phyloP scores from a whole-genome alignment of 352 stramenopile species.

The Globisporangium rhizosaccharum region DNA sequence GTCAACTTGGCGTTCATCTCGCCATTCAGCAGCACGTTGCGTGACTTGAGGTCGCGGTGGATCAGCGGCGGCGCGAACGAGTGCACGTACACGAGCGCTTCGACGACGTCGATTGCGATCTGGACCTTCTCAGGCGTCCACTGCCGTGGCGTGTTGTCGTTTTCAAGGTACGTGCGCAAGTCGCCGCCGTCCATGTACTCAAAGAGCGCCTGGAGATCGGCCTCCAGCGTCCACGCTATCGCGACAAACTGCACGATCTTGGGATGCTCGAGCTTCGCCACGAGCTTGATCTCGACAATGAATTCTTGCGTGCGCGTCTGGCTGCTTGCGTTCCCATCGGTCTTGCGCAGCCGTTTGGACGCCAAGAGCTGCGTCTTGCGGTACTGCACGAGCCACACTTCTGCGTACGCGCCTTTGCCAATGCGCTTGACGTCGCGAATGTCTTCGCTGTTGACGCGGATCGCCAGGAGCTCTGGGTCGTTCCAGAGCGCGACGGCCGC shows the following conservation, averaged over 20 bases:
- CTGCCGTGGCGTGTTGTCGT: constrained; percentile 5
- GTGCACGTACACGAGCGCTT: neutral
- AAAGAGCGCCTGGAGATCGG: constrained; percentile 49
- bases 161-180: constrained; percentile 30
- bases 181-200: constrained; percentile 64
- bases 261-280: constrained; percentile 3
- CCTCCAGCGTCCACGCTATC: constrained; percentile 47
- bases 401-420: neutral
- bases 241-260: constrained; percentile 45
- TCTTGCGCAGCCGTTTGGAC: constrained; percentile 28
- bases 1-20: constrained; percentile 27
- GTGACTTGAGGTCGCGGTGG: constrained; percentile 80
- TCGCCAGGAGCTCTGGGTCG: constrained; percentile 32
- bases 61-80: constrained; percentile 20
- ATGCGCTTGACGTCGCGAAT: constrained; percentile 28
- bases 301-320: constrained; percentile 33
- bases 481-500: constrained; percentile 27
- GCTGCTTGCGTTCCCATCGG: constrained; percentile 7
- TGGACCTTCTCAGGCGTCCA: constrained; percentile 22
- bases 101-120: neutral
- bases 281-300: constrained; percentile 13
- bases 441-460: constrained; percentile 35
- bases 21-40: constrained; percentile 73
- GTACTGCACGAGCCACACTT: constrained; percentile 10
- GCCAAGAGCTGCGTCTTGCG: constrained; percentile 2